These are phyloP conservation scores for Pyrus hybrid DNA, from an alignment of 331 rosid genomes.

Conservation along the genomic window DNA sequence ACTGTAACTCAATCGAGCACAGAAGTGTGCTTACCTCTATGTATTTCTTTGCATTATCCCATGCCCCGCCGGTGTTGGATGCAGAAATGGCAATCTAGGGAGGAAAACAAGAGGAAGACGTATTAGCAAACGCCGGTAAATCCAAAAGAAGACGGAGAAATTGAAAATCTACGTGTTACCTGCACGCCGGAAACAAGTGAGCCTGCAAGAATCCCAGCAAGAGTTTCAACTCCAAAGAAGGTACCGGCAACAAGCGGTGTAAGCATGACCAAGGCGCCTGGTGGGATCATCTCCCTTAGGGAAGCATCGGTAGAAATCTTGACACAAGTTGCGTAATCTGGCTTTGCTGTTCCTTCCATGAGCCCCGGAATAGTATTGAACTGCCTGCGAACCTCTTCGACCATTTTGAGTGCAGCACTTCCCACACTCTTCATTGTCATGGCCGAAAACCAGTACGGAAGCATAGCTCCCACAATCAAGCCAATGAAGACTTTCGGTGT, in stretches of 20 bases:
- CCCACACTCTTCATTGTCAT: constrained; percentile 76
- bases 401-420: constrained; percentile 70
- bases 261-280: constrained; percentile 59
- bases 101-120: not conserved
- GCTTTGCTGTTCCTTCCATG: constrained; percentile 57
- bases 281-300: constrained; percentile 66
- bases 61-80: constrained; percentile 17
- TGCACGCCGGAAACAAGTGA: constrained; percentile 76
- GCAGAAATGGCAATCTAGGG: constrained; percentile 56
- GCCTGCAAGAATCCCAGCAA: constrained; percentile 66
- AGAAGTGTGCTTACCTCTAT: constrained; percentile 34
- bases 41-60: constrained; percentile 68
- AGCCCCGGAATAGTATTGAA: constrained; percentile 51
- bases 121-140: not conserved
- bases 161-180: constrained; percentile 16
- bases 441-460: constrained; percentile 72
- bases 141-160: not conserved
- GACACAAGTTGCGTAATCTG: constrained; percentile 64
- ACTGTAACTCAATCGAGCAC: not conserved
- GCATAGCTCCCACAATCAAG: constrained; percentile 66
- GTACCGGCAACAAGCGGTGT: constrained; percentile 67
- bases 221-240: constrained; percentile 64
- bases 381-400: constrained; percentile 60
- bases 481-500: constrained; percentile 66
- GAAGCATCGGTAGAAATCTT: constrained; percentile 69